A percentile compares a stretch with the other conserved stretches of the same genome.
phyloP scores from a whole-genome alignment of 2,329 filamentous ascomycete species.

The Colletotrichum endophyticum region DNA sequence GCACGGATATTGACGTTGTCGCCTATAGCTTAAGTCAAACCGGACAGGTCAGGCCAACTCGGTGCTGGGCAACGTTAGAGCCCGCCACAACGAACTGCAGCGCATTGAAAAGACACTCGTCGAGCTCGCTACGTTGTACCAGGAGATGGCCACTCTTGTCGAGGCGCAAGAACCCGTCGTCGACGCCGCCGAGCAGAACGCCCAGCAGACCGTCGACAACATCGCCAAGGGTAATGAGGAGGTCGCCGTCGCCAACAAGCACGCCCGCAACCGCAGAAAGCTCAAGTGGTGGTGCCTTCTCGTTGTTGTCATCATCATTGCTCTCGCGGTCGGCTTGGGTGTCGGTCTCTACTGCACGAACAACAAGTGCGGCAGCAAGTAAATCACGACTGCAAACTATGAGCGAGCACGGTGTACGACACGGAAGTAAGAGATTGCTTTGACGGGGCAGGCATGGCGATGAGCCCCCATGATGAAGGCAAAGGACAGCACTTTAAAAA shows the following conservation, averaged over 20 bases:
- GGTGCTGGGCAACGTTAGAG: constrained; percentile 78
- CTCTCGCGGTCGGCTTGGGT: constrained; percentile 59
- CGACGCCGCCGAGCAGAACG: constrained; percentile 66
- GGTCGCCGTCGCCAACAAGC: constrained; percentile 70
- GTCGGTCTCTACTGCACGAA: constrained; percentile 30
- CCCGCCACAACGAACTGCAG: constrained; percentile 83
- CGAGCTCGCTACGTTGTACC: constrained; percentile 74
- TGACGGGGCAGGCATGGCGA: neutral
- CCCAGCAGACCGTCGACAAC: constrained; percentile 68
- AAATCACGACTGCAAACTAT: neutral
- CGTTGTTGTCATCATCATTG: constrained; percentile 63
- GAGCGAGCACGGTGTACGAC: neutral
- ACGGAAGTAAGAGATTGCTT: neutral
- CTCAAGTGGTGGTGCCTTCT: constrained; percentile 83
- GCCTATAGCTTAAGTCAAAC: constrained; percentile 72
- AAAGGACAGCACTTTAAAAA: neutral
- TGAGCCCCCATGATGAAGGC: neutral
- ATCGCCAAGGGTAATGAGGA: constrained; percentile 73
- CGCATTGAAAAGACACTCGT: constrained; percentile 77
- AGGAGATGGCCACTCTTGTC: constrained; percentile 76
- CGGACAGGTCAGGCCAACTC: constrained; percentile 75
- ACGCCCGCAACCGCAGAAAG: constrained; percentile 70
- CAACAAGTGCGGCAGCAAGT: neutral
- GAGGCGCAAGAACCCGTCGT: constrained; percentile 74
- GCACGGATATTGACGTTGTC: neutral